phyloP scores from a whole-genome alignment of 202 grass and related monocot genomes.

The Schoenoplectus tabernaemontani region DNA sequence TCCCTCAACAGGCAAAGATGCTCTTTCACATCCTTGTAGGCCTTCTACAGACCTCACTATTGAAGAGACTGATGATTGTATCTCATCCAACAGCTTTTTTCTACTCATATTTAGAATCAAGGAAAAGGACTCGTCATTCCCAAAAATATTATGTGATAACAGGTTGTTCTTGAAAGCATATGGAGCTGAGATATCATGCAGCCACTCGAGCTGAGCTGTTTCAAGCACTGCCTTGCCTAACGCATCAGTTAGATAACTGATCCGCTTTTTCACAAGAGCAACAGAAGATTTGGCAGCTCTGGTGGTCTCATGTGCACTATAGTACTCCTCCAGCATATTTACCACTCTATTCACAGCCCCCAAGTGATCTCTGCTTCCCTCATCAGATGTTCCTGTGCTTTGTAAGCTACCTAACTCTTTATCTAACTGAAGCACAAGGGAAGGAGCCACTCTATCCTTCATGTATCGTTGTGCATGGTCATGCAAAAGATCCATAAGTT shows the following conservation, averaged over 20 bases:
- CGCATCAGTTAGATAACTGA: conserved; percentile 71
- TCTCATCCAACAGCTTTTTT: conserved; percentile 71
- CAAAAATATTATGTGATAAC: conserved; percentile 74
- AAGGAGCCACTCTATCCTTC: conserved; percentile 52
- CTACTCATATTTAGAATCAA: conserved; percentile 64
- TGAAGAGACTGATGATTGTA: conserved; percentile 72
- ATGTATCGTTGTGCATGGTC: conserved; percentile 58
- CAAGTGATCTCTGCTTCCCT: conserved; percentile 53
- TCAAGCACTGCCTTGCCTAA: conserved; percentile 68
- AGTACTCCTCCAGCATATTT: conserved; percentile 88
- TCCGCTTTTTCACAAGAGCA: conserved; percentile 72
- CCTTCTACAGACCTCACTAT: conserved; percentile 74
- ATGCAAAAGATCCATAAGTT: conserved; percentile 57
- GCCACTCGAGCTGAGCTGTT: conserved; percentile 74
- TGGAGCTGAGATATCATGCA: conserved; percentile 71
- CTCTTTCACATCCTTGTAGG: conserved; percentile 78
- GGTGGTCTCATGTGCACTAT: conserved; percentile 68
- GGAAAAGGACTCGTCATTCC: conserved; percentile 55
- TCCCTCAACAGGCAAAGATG: conserved; percentile 66
- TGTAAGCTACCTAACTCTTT: conserved; percentile 51
- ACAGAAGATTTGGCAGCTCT: conserved; percentile 63
- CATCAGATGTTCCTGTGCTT: conserved; percentile 30
- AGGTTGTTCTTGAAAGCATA: conserved; percentile 47
- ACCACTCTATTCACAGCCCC: conserved; percentile 48
- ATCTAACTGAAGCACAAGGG: conserved; percentile 50